Base-by-base conservation (phyloP, 2,329 filamentous ascomycete species). In the Uncinocarpus reesii region DNA sequence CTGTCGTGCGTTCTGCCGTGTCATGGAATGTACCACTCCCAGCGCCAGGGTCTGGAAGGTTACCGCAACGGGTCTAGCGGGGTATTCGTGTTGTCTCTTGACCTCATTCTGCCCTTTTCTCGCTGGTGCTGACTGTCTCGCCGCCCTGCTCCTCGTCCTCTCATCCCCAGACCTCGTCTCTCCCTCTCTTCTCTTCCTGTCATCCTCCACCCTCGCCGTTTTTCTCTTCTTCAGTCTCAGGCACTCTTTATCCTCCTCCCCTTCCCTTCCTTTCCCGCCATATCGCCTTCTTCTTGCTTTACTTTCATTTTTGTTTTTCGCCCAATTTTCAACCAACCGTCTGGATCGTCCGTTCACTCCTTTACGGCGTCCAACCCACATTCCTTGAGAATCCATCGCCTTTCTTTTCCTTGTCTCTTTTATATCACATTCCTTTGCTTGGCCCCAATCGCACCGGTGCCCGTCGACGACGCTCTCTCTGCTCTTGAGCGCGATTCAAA, bases 271-370 rank as follows among this genome's bases (percentile, higher is more conserved):
- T 13, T 37, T 15, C 10, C 10, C 21, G 20, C 37, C 29, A 40
- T 13, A 29, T 13, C 18, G 7, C 48, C 35, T 43, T 45, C 36
- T 51, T 47, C 37, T 23, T 48, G 35, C 42, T 57, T 10, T 54
- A 50, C 50, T 47, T 52, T 48, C 44, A 49, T 55, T 52, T 55
- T 52, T 50, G 57, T 53, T 45, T 54, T 56, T 52, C 50, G n/a
- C n/a, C n/a, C n/a, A n/a, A n/a, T 49, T 60, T 51, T 31, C 38
- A 38, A 34, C 41, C 32, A 26, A 23, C 56, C 57, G 53, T 40
- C 55, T 46, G 63, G 64, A 66, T 58, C 64, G 57, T 66, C 66
- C 70, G 71, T 71, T 67, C 50, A 73, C 71, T 74, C 71, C 62
- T 74, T 74, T 63, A 72, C 69, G 70, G 69, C 68, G 63, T 61